These are phyloP conservation scores for Malania oleifera DNA, from an alignment of 164 flowering plant genomes.

Conservation along the genomic window DNA sequence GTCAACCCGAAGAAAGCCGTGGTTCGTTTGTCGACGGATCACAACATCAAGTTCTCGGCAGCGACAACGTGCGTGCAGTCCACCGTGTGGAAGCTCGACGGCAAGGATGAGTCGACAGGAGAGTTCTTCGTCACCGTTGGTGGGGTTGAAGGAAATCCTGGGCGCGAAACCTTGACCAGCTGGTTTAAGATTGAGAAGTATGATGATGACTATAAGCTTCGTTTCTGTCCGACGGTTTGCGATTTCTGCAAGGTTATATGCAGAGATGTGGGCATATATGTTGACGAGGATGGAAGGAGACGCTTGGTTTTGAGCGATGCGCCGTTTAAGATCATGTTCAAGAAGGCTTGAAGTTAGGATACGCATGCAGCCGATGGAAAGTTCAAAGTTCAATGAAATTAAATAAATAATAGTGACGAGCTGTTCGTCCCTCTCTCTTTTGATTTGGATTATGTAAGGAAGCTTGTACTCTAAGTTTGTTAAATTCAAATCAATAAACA, in stretches of 20 bases:
- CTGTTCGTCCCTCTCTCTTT: too few species aligned
- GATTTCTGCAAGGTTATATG: neutral
- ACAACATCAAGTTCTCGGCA: slow-evolving; percentile 7
- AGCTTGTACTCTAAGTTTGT: too few species aligned
- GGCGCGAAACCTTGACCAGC: neutral
- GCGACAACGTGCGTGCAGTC: neutral
- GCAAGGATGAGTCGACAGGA: neutral
- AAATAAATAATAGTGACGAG: too few species aligned
- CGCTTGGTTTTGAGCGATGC: too few species aligned
- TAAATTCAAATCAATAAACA: too few species aligned
- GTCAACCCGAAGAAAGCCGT: neutral
- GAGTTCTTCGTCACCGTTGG: slow-evolving; percentile 3
- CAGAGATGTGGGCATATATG: too few species aligned
- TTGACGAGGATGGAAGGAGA: too few species aligned
- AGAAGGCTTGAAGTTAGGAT: too few species aligned
- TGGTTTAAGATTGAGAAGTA: slow-evolving; percentile 9
- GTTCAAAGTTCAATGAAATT: too few species aligned
- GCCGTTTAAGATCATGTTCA: too few species aligned
- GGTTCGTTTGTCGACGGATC: neutral
- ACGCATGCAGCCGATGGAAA: too few species aligned
- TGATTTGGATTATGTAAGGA: too few species aligned
- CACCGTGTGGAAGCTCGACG: slow-evolving; percentile 3
- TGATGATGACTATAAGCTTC: slow-evolving; percentile 1
- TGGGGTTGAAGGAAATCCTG: slow-evolving; percentile 6
- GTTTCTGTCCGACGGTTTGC: slow-evolving; percentile 4